Conservation (phyloP, 2,329 filamentous ascomycete species). For the Penicillium sp. region DNA sequence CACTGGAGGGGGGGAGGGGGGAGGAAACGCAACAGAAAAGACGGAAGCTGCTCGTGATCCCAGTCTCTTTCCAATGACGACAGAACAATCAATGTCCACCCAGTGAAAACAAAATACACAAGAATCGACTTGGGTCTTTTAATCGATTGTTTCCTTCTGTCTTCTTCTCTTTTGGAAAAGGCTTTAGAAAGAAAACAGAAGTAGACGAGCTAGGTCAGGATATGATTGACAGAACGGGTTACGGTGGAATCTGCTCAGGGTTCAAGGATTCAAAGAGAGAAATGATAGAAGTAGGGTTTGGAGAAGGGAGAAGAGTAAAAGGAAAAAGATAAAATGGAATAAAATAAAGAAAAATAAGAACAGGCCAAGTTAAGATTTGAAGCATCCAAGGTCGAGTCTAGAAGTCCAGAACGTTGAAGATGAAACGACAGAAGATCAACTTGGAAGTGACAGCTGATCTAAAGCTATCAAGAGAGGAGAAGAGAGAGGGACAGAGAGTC, state of each 20-base stretch:
- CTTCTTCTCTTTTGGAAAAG: not conserved
- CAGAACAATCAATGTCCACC: conserved; percentile 2
- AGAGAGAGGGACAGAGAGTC: too few species aligned
- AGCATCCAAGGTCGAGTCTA: not conserved
- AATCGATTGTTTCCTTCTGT: not conserved
- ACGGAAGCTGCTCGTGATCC: conserved; percentile 8
- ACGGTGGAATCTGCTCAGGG: not conserved
- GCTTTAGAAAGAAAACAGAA: not conserved
- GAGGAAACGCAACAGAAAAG: not conserved
- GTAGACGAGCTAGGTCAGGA: not conserved
- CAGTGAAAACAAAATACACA: not conserved
- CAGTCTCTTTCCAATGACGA: not conserved
- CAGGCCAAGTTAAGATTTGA: not conserved
- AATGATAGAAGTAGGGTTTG: not conserved
- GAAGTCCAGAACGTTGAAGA: conserved; percentile 5
- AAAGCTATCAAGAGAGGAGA: not conserved
- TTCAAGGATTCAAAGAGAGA: conserved; percentile 1
- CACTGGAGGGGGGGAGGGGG: not conserved
- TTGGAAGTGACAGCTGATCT: conserved; percentile 10
- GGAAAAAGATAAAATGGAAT: not conserved
- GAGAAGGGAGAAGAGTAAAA: not conserved
- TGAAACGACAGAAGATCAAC: conserved; percentile 8
- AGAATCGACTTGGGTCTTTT: not conserved
- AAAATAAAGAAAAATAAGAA: too few species aligned
- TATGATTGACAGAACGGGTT: not conserved